A percentile compares a stretch with the other conserved stretches of the same genome.
Evolutionary conservation across 176 grass and related monocot genomes (phyloP).

Genomic region (Miscanthus lutarioriparius): DNA sequence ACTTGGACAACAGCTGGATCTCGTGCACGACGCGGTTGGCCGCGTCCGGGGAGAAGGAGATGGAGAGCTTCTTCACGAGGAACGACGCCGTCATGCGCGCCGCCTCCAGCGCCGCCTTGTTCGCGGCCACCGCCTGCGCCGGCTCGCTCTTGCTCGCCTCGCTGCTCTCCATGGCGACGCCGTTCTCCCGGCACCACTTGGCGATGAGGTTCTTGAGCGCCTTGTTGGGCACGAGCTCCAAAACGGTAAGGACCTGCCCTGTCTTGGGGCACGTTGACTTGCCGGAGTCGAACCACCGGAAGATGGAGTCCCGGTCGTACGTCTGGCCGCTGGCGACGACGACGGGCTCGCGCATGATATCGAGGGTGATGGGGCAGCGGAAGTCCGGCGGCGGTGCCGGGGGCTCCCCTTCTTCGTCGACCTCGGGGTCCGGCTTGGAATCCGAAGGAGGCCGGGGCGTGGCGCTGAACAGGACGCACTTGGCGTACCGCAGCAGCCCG

Average conservation of each 20-base stretch:
- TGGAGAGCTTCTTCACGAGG: conserved; percentile 69
- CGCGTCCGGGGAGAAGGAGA: conserved; percentile 51
- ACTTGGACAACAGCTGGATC: conserved; percentile 77
- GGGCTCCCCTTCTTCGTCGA: conserved; percentile 43
- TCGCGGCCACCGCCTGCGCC: conserved; percentile 36
- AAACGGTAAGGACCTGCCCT: conserved; percentile 53
- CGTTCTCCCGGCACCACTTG: conserved; percentile 89
- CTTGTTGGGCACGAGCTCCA: conserved; percentile 77
- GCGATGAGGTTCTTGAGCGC: conserved; percentile 87
- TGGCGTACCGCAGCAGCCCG: conserved; percentile 81
- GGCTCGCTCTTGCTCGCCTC: conserved; percentile 51
- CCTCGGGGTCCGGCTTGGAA: conserved; percentile 37
- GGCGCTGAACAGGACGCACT: conserved; percentile 83
- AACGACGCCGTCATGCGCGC: conserved; percentile 91
- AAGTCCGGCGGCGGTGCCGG: conserved; percentile 70
- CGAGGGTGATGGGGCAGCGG: conserved; percentile 92
- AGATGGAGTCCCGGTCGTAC: conserved; percentile 84
- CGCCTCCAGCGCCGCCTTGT: conserved; percentile 88
- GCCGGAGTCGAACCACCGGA: conserved; percentile 71
- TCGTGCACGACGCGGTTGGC: conserved; percentile 87
- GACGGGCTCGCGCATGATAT: conserved; percentile 86
- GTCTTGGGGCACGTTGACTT: conserved; percentile 92
- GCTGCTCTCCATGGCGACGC: conserved; percentile 48
- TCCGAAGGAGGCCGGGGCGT: conserved; percentile 60
- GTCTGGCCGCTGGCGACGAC: conserved; percentile 87